Conservation (phyloP, 1,139 yeast genomes). For the Taphrina wiesneri region DNA sequence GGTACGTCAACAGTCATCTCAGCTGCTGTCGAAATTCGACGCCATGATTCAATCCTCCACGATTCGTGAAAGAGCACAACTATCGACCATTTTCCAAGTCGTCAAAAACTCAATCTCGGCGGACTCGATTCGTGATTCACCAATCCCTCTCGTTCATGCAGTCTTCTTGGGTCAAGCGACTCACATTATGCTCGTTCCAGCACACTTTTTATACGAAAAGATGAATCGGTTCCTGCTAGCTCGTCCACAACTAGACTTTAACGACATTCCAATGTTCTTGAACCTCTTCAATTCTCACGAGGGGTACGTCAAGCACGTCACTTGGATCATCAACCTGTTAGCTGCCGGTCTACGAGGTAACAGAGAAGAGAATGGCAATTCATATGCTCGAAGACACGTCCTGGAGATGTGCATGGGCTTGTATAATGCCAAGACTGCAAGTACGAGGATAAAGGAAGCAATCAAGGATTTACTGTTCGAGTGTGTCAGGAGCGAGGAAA, state of each 20-base stretch:
- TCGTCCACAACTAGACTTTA: constrained; percentile 34
- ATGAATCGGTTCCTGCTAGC: constrained; percentile 36
- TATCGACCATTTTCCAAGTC: constrained; percentile 26
- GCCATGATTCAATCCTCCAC: constrained; percentile 2
- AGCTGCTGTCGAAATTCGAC: constrained; percentile 25
- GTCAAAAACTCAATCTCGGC: constrained; percentile 12
- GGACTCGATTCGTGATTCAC: background rate
- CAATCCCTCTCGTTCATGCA: constrained; percentile 27
- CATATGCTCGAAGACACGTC: constrained; percentile 30
- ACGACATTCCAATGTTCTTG: constrained; percentile 36
- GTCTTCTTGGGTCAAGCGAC: constrained; percentile 34
- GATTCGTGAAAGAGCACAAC: constrained; percentile 33
- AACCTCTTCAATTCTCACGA: constrained; percentile 23
- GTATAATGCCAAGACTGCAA: constrained; percentile 17
- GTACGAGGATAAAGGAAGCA: background rate
- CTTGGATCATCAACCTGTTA: constrained; percentile 34
- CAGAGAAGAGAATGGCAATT: background rate
- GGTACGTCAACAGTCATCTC: constrained; percentile 18
- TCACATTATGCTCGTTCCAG: constrained; percentile 30
- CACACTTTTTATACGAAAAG: constrained; percentile 35
- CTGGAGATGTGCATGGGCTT: constrained; percentile 25
- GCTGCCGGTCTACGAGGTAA: constrained; percentile 30
- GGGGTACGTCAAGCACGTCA: constrained; percentile 32
- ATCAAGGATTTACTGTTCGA: background rate
- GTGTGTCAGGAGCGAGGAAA: background rate